These are phyloP conservation scores for Incumbomyces delicatus DNA, from an alignment of 2,329 filamentous ascomycete genomes.

Conservation along the genomic window DNA sequence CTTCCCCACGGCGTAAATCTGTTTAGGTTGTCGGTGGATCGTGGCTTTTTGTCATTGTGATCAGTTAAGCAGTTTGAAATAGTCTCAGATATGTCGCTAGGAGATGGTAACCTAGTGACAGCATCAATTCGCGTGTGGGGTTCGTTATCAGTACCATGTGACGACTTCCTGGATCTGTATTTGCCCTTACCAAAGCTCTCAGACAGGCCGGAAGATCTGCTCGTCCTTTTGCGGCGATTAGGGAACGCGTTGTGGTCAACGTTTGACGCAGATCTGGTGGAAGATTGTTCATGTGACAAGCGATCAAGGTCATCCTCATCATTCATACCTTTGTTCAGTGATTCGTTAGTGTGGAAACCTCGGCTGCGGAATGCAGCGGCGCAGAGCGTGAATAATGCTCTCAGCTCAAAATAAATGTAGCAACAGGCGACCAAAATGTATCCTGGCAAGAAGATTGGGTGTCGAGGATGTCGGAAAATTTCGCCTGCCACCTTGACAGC, in stretches of 20 bases:
- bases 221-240: no score
- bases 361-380: conserved; percentile 20
- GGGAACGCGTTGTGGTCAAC: no score
- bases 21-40: background rate
- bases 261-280: no score
- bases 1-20: background rate
- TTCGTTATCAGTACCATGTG: no score
- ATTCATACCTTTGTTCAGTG: no score
- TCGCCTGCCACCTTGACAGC: conserved; percentile 47
- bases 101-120: background rate
- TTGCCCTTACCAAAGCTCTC: no score
- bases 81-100: background rate
- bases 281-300: no score
- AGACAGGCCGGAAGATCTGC: no score
- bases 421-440: conserved; percentile 48
- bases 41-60: background rate
- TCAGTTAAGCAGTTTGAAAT: background rate
- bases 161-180: no score
- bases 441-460: conserved; percentile 41
- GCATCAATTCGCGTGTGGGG: no score
- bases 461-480: conserved; percentile 41
- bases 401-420: conserved; percentile 50
- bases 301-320: no score
- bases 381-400: conserved; percentile 45
- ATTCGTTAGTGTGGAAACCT: no score